These are phyloP conservation scores for Helichrysum umbraculigerum DNA, from an alignment of 129 eudicot species.

Conservation along the genomic window DNA sequence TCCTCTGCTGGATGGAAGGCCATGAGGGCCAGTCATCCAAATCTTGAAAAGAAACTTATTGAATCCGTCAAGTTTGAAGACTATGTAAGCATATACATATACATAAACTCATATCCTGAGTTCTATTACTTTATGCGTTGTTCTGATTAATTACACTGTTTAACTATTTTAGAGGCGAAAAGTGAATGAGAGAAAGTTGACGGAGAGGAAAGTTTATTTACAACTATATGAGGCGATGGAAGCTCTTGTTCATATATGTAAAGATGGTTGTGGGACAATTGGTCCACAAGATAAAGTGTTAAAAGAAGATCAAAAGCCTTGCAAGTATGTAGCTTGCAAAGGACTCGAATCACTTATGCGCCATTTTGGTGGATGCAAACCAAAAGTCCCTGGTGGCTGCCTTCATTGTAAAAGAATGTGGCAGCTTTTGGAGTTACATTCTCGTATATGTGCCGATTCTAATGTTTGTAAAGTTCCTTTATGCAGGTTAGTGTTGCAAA, in stretches of 20 bases:
- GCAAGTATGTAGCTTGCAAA: slow-evolving; percentile 72
- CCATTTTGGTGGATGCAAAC: slow-evolving; percentile 70
- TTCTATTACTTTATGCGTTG: neutral
- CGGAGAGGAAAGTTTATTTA: slow-evolving; percentile 73
- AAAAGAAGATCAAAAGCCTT: slow-evolving; percentile 57
- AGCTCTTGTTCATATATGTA: slow-evolving; percentile 78
- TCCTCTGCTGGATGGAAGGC: slow-evolving; percentile 88
- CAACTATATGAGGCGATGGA: slow-evolving; percentile 95
- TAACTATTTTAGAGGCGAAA: slow-evolving; percentile 57
- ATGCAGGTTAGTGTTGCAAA: slow-evolving; percentile 59
- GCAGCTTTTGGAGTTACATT: slow-evolving; percentile 92
- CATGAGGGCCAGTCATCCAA: slow-evolving; percentile 69
- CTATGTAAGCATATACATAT: slow-evolving; percentile 48
- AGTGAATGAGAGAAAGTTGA: slow-evolving; percentile 61
- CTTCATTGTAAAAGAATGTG: slow-evolving; percentile 76
- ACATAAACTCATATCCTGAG: neutral
- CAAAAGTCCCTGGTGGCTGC: slow-evolving; percentile 76
- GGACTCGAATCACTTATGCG: slow-evolving; percentile 78
- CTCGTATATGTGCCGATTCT: slow-evolving; percentile 76
- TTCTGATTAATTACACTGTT: slow-evolving; percentile 2
- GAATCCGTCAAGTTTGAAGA: slow-evolving; percentile 71
- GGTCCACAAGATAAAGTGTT: slow-evolving; percentile 67
- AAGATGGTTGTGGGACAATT: slow-evolving; percentile 74
- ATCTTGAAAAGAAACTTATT: slow-evolving; percentile 79
- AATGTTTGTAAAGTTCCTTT: slow-evolving; percentile 84